Evolutionary conservation across 176 grass and related monocot genomes (phyloP), one percentile per base, ranked within the genome.

Genomic region (Secale cereale): DNA sequence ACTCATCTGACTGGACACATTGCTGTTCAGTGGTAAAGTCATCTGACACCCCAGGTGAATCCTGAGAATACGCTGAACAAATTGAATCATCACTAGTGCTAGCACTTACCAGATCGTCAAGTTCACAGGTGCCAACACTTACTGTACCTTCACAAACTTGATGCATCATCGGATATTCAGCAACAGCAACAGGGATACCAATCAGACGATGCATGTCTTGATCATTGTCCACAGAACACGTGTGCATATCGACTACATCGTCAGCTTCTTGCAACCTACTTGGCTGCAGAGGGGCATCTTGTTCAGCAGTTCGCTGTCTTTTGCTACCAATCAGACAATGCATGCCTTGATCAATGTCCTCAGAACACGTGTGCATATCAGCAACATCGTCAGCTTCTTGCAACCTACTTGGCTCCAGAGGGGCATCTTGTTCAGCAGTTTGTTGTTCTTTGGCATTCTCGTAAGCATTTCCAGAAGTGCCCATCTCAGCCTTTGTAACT

Each of bases 101-200:
- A 83, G 91, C 74, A 88, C 45, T 62, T 75, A 70, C 31, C 48
- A 46, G 71, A 74, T 70, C 72, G 26, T 87, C 78, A 86, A 28
- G 70, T 74, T 80, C 29, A 23, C 19, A 66, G 57, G 27, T 79
- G 46, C 35, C 70, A 84, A 95, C 59, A 88, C 41, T 60, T 77
- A 81, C 35, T 74, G 40, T 63, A 77, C 78, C 78, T 61, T 85
- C 86, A 86, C 39, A 23, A 65, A 88, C 80, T 82, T 88, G 93
- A 84, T 92, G 80, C 78, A 57, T 88, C 85, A 88, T 82, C 79
- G 90, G 88, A 88, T 88, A 82, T 87, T 92, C 93, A 85, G 85
- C 90, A 87, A 90, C 36, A 74, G 72, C 29, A 57, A 95, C 50
- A 32, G 88, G 90, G 5, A 95, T 83, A 59, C 85, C 59, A 85